Percentiles rank a stretch among this genome's conserved stretches.
These are phyloP conservation scores for Colletotrichum sp. DNA, from an alignment of 2,329 filamentous ascomycete genomes.

Conservation along the genomic window DNA sequence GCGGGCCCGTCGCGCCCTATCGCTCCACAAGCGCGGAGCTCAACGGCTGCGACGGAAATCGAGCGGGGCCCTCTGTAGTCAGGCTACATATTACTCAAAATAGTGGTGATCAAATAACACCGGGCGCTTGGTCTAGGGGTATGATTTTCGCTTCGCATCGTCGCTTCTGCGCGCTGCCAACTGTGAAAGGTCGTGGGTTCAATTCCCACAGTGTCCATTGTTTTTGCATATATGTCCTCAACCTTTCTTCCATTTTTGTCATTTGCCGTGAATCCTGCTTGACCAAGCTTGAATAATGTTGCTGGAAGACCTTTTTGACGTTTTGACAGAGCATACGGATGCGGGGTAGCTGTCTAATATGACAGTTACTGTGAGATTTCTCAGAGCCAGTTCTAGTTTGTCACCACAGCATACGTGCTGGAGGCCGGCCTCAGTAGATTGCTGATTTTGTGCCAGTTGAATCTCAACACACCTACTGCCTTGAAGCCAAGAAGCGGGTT, in stretches of 20 bases:
- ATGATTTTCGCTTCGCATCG: slow-evolving; percentile 20
- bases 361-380: neutral
- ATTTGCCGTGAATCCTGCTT: neutral
- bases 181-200: slow-evolving; percentile 18
- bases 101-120: accelerated
- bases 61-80: accelerated
- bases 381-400: accelerated
- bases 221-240: accelerated
- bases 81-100: neutral
- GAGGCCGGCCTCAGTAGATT: neutral
- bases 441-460: neutral
- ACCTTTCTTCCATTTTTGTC: accelerated
- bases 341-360: neutral
- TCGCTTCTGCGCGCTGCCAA: neutral
- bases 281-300: neutral
- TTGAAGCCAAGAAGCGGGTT: accelerated
- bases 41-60: neutral
- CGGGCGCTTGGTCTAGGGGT: slow-evolving; percentile 21
- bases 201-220: slow-evolving; percentile 18
- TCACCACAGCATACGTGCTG: neutral
- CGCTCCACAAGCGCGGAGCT: neutral
- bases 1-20: neutral
- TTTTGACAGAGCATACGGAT: neutral
- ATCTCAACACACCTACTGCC: neutral
- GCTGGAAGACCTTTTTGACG: accelerated